phyloP scores from a whole-genome alignment of 768 basidiomycete genomes.

The Leucosporidium yakuticum region DNA sequence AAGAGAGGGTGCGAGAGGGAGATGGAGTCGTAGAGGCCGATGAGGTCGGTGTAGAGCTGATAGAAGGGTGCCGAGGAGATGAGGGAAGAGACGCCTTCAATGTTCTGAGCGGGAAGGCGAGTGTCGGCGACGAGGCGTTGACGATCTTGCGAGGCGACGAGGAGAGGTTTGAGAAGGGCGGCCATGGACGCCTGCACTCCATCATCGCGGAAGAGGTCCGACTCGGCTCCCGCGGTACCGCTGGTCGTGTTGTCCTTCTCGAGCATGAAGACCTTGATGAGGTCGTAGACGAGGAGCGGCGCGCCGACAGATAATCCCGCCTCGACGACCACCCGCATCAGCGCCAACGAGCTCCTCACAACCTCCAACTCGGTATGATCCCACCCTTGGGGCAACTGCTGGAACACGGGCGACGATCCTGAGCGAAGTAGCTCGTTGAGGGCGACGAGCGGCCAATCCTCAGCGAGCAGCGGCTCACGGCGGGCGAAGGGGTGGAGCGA shows the following conservation, averaged over 20 bases:
- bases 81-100: constrained; percentile 21
- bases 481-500: constrained; percentile 34
- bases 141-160: constrained; percentile 29
- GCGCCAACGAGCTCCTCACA: constrained; percentile 60
- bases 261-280: constrained; percentile 94
- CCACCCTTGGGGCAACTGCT: constrained; percentile 63
- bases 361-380: constrained; percentile 72
- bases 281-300: constrained; percentile 55
- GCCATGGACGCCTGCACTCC: constrained; percentile 58
- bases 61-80: constrained; percentile 54
- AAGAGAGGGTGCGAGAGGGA: constrained; percentile 79
- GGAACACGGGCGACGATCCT: constrained; percentile 64
- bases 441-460: constrained; percentile 65
- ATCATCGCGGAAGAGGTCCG: constrained; percentile 72
- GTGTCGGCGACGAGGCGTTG: background rate
- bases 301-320: background rate
- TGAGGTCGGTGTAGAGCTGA: constrained; percentile 87
- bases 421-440: constrained; percentile 76
- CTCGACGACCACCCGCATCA: constrained; percentile 41
- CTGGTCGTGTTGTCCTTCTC: constrained; percentile 67
- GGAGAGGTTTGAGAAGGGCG: constrained; percentile 56
- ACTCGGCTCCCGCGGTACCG: constrained; percentile 43
- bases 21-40: constrained; percentile 81
- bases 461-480: constrained; percentile 50
- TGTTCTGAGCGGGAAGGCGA: background rate